These are phyloP conservation scores for Eimeria maxima DNA, from an alignment of 169 alveolate genomes.

Conservation along the genomic window DNA sequence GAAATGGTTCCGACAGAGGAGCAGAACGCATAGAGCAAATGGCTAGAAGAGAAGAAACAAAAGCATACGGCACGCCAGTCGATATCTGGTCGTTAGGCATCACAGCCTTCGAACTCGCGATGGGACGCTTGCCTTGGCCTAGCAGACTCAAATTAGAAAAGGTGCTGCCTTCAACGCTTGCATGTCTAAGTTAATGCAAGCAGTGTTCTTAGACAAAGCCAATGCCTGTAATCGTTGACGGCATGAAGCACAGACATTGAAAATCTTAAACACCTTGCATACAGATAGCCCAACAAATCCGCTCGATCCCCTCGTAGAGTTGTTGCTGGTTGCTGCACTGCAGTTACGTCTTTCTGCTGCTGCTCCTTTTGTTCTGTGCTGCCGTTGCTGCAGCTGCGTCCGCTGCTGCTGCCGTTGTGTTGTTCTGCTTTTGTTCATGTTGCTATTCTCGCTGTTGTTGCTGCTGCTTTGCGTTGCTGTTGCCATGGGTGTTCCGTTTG, in stretches of 20 bases:
- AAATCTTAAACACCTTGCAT: too few species aligned
- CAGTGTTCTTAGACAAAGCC: too few species aligned
- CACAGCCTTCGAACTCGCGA: slow-evolving; percentile 94
- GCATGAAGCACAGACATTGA: too few species aligned
- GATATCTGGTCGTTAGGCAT: slow-evolving; percentile 97
- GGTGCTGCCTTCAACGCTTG: background rate
- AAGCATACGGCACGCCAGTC: slow-evolving; percentile 67
- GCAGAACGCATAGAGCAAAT: background rate
- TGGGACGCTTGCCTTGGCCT: slow-evolving; percentile 96
- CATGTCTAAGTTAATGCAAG: too few species aligned
- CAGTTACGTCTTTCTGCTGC: too few species aligned
- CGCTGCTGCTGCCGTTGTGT: slow-evolving; percentile 2
- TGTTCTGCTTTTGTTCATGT: background rate
- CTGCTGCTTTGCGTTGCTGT: background rate
- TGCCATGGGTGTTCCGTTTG: background rate
- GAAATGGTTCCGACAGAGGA: background rate
- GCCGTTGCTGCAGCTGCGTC: too few species aligned
- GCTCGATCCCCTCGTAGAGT: too few species aligned
- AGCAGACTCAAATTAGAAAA: slow-evolving; percentile 75
- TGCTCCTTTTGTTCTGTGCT: too few species aligned
- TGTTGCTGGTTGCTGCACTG: too few species aligned
- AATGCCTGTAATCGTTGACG: too few species aligned
- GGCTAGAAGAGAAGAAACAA: background rate
- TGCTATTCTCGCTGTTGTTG: background rate
- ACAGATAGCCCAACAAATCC: too few species aligned